Conservation (phyloP, 164 flowering plant genomes). For the Macadamia tetraphylla region DNA sequence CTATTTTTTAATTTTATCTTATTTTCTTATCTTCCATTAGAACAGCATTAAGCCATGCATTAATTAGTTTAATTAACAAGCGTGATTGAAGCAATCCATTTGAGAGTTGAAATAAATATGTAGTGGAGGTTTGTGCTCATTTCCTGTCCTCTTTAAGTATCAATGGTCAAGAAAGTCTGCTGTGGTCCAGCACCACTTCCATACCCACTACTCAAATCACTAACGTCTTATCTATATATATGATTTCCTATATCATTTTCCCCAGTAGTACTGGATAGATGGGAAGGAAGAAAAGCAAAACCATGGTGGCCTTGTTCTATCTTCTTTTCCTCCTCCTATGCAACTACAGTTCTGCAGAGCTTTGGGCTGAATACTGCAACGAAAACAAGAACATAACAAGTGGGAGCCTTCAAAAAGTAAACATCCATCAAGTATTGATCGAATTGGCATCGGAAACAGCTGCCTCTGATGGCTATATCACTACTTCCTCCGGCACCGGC, state of each 20-base stretch:
- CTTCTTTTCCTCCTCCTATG: slow-evolving; percentile 10
- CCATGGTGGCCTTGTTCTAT: not conserved
- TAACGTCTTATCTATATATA: too few species aligned
- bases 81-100: too few species aligned
- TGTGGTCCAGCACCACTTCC: not conserved
- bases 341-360: slow-evolving; percentile 12
- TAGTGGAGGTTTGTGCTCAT: too few species aligned
- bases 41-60: too few species aligned
- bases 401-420: slow-evolving; percentile 16
- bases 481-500: slow-evolving; percentile 28
- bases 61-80: too few species aligned
- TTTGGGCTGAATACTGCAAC: slow-evolving; percentile 28
- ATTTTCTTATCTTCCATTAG: too few species aligned
- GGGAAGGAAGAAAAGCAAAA: not conserved
- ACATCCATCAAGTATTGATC: slow-evolving; percentile 29
- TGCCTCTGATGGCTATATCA: slow-evolving; percentile 15
- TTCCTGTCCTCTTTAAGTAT: too few species aligned
- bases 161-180: slow-evolving; percentile 7
- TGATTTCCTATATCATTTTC: too few species aligned
- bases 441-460: slow-evolving; percentile 18
- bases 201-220: not conserved
- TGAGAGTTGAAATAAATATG: too few species aligned
- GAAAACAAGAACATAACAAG: slow-evolving; percentile 13
- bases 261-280: not conserved
- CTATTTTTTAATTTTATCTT: too few species aligned